These are phyloP conservation scores for Phyllosticta paracitricarpa DNA, from an alignment of 2,329 filamentous ascomycete genomes.

Conservation along the genomic window DNA sequence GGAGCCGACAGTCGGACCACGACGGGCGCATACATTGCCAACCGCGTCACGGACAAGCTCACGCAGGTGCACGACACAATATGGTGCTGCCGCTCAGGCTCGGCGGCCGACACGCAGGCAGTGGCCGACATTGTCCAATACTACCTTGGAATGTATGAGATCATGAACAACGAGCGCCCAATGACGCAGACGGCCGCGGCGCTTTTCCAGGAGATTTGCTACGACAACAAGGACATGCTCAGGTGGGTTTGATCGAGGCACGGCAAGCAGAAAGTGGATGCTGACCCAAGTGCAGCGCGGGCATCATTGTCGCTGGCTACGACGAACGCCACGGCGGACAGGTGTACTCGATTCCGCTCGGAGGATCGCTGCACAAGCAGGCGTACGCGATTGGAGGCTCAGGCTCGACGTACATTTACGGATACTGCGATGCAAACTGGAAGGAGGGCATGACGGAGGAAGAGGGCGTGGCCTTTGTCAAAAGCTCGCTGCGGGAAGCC, in stretches of 20 bases:
- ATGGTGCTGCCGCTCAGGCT: constrained; percentile 98
- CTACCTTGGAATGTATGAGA: constrained; percentile 84
- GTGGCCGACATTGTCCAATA: constrained; percentile 98
- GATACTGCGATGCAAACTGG: constrained; percentile 96
- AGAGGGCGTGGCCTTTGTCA: constrained; percentile 87
- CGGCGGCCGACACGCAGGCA: constrained; percentile 93
- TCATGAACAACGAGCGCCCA: constrained; percentile 78
- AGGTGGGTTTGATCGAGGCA: constrained; percentile 50
- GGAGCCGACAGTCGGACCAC: constrained; percentile 96
- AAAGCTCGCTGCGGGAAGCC: constrained; percentile 79
- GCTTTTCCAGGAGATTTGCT: constrained; percentile 96
- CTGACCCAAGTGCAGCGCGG: constrained; percentile 52
- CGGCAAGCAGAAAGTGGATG: background rate
- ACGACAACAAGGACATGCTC: constrained; percentile 89
- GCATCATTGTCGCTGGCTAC: constrained; percentile 97
- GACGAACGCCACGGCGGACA: constrained; percentile 91
- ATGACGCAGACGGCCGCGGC: constrained; percentile 92
- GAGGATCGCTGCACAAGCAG: constrained; percentile 96
- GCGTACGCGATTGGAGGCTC: constrained; percentile 91
- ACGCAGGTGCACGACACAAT: constrained; percentile 98
- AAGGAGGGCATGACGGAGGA: constrained; percentile 86
- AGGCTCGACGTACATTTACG: constrained; percentile 98
- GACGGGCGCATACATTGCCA: constrained; percentile 95
- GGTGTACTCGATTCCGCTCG: constrained; percentile 93
- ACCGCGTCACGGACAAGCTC: constrained; percentile 98